Conservation (phyloP, 1,284 basidiomycete species). For the Rhodotorula sp. region DNA sequence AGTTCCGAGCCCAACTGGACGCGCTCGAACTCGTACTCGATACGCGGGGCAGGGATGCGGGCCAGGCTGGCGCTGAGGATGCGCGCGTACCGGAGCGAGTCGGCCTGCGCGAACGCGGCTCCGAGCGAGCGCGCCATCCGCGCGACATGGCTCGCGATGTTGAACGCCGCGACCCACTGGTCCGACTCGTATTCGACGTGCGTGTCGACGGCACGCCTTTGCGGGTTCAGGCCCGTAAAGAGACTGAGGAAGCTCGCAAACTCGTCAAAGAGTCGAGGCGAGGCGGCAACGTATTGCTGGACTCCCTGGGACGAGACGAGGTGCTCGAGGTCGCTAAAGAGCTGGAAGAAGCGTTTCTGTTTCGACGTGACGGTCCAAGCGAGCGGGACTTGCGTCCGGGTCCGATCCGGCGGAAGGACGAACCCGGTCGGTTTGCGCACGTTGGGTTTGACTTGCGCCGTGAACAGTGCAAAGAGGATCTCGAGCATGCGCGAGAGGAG, state of each 20-base stretch:
- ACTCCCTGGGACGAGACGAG: constrained; percentile 43
- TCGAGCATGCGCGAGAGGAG: constrained; percentile 73
- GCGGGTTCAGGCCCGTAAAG: constrained; percentile 87
- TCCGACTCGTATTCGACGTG: constrained; percentile 95
- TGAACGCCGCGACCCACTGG: constrained; percentile 89
- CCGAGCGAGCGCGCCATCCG: constrained; percentile 84
- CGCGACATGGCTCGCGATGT: constrained; percentile 80
- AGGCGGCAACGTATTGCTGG: constrained; percentile 25
- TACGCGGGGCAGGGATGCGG: background rate
- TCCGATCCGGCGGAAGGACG: constrained; percentile 53
- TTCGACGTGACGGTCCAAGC: constrained; percentile 76
- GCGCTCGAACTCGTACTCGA: background rate
- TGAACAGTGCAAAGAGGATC: constrained; percentile 83
- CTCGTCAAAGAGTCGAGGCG: constrained; percentile 16
- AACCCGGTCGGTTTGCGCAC: constrained; percentile 59
- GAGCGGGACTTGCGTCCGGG: constrained; percentile 60
- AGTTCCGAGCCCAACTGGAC: background rate
- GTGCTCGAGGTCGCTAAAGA: constrained; percentile 46
- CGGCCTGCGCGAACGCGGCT: constrained; percentile 61
- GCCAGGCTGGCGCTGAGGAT: constrained; percentile 43
- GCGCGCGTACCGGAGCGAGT: background rate
- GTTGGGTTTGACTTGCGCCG: constrained; percentile 64
- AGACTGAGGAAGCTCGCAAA: constrained; percentile 78
- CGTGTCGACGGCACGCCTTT: constrained; percentile 71
- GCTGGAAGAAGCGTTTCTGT: constrained; percentile 72